phyloP scores from a whole-genome alignment of 257 asterid species.

The Ehretia macrophylla region DNA sequence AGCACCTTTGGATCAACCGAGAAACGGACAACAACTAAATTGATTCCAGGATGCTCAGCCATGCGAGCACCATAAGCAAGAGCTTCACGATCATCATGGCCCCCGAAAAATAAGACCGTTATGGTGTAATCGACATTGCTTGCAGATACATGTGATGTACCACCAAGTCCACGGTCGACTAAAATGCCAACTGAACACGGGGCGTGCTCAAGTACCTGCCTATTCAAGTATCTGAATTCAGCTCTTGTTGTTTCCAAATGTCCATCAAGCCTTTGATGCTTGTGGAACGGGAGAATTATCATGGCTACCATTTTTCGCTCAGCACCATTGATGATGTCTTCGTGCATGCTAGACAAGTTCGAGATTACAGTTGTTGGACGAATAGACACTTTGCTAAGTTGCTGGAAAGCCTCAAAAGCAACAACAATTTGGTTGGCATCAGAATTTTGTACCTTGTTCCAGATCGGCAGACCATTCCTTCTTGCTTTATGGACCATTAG shows the following conservation, averaged over 20 bases:
- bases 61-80: conserved; percentile 54
- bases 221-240: conserved; percentile 48
- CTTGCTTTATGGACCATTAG: conserved; percentile 67
- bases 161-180: conserved; percentile 74
- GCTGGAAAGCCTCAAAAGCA: conserved; percentile 65
- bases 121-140: conserved; percentile 49
- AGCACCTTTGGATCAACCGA: conserved; percentile 19
- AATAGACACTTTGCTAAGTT: conserved; percentile 60
- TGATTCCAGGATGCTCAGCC: conserved; percentile 69
- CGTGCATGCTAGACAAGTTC: conserved; percentile 57
- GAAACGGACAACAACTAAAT: conserved; percentile 37
- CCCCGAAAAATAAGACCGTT: conserved; percentile 54
- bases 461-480: conserved; percentile 59
- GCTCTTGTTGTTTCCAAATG: conserved; percentile 54
- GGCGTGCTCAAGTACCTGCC: conserved; percentile 53
- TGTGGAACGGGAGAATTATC: conserved; percentile 63
- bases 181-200: conserved; percentile 68
- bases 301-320: conserved; percentile 45
- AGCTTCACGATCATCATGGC: conserved; percentile 66
- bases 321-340: conserved; percentile 53
- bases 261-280: conserved; percentile 60
- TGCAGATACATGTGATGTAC: conserved; percentile 49
- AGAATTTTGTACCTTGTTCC: conserved; percentile 37
- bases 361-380: conserved; percentile 69
- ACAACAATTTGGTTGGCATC: conserved; percentile 45